Conservation (phyloP, 2,329 filamentous ascomycete species). For the Sphaerulina populicola region DNA sequence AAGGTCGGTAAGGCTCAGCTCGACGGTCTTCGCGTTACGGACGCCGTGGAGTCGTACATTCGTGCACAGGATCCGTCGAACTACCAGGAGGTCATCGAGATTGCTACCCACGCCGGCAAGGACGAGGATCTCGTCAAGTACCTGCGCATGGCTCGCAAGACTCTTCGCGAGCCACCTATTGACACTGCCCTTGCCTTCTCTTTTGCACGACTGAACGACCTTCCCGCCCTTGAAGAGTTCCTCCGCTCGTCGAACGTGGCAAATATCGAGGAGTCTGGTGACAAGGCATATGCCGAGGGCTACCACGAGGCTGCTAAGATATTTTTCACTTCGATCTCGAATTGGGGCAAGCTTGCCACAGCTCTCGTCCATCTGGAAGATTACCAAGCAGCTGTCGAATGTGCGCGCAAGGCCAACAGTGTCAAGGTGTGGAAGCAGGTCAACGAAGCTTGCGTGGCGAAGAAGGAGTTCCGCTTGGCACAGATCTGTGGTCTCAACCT, state of each 20-base stretch:
- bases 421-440: slow-evolving; percentile 99
- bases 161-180: slow-evolving; percentile 81
- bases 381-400: slow-evolving; percentile 96
- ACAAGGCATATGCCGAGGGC: slow-evolving; percentile 94
- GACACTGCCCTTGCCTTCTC: slow-evolving; percentile 92
- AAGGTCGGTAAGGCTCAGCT: slow-evolving; percentile 96
- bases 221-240: slow-evolving; percentile 93
- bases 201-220: slow-evolving; percentile 83
- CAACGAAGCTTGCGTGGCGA: slow-evolving; percentile 87
- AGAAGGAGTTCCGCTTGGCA: slow-evolving; percentile 97
- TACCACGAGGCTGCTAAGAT: slow-evolving; percentile 96
- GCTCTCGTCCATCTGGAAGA: slow-evolving; percentile 95
- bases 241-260: slow-evolving; percentile 86
- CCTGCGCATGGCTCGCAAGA: slow-evolving; percentile 95
- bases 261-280: slow-evolving; percentile 90
- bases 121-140: slow-evolving; percentile 96
- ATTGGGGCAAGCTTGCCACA: slow-evolving; percentile 98
- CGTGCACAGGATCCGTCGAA: slow-evolving; percentile 88
- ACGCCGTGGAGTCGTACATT: slow-evolving; percentile 95
- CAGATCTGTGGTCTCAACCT: slow-evolving; percentile 98
- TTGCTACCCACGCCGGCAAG: slow-evolving; percentile 88
- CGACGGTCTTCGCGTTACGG: slow-evolving; percentile 83
- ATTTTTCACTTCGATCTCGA: slow-evolving; percentile 95
- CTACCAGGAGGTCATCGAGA: slow-evolving; percentile 92
- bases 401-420: slow-evolving; percentile 95